Evolutionary conservation across 2,329 filamentous ascomycete genomes (phyloP).

Genomic region (Clonostachys solani): DNA sequence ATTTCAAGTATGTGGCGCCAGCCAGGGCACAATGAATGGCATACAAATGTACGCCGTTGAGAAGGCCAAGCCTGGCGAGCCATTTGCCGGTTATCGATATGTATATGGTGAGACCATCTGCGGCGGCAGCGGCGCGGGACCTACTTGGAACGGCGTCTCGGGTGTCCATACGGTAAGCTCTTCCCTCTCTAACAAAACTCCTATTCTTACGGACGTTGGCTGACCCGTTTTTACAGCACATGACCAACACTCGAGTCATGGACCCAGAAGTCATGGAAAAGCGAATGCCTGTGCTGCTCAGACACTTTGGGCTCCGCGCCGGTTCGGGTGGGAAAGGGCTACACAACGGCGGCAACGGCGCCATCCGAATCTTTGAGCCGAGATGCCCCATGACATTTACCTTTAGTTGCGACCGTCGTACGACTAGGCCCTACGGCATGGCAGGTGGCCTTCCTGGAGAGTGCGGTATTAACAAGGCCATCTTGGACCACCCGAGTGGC

Average conservation of each 20-base stretch:
- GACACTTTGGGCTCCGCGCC: slow-evolving; percentile 16
- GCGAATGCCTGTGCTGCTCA: slow-evolving; percentile 24
- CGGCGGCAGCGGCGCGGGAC: slow-evolving; percentile 25
- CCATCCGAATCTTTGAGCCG: slow-evolving; percentile 26
- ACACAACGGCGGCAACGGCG: slow-evolving; percentile 24
- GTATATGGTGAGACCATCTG: slow-evolving; percentile 25
- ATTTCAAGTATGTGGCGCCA: slow-evolving; percentile 15
- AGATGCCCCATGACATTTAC: slow-evolving; percentile 20
- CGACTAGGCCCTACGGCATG: slow-evolving; percentile 26
- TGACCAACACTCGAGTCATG: slow-evolving; percentile 24
- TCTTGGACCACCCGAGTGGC: slow-evolving; percentile 25
- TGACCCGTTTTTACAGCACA: too few relatives aligned
- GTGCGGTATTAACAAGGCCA: slow-evolving; percentile 66
- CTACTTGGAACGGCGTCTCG: slow-evolving; percentile 16
- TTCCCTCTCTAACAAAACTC: too few relatives aligned
- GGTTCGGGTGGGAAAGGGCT: slow-evolving; percentile 21
- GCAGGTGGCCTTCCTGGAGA: slow-evolving; percentile 23
- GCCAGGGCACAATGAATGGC: slow-evolving; percentile 65
- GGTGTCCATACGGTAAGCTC: slow-evolving; percentile 18
- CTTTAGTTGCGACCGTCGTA: slow-evolving; percentile 27
- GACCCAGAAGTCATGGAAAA: slow-evolving; percentile 26
- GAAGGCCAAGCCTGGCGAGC: slow-evolving; percentile 17
- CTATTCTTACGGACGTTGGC: too few relatives aligned
- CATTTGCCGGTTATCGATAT: slow-evolving; percentile 13
- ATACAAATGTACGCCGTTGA: slow-evolving; percentile 24